Conservation (phyloP, 2,329 filamentous ascomycete species). For the Calonectria hawksworthii region DNA sequence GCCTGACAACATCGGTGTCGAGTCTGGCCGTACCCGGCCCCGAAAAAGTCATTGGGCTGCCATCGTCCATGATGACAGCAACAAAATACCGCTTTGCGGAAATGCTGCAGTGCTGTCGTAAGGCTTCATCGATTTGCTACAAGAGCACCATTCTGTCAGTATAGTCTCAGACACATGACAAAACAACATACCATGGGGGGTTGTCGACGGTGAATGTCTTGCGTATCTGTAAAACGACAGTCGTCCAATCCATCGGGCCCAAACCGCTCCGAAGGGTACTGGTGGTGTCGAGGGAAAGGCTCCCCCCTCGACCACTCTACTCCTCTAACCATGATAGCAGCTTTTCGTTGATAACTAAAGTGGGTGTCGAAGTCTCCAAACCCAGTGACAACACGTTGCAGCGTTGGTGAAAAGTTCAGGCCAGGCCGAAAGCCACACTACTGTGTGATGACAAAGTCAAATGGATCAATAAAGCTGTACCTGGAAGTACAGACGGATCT, state of each 20-base stretch:
- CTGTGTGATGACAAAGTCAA: neutral
- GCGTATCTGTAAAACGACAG: conserved; percentile 51
- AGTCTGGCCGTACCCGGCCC: conserved; percentile 56
- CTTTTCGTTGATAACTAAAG: neutral
- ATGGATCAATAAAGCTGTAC: neutral
- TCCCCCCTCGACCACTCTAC: conserved; percentile 56
- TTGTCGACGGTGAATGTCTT: conserved; percentile 53
- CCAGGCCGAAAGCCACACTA: neutral
- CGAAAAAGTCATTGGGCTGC: conserved; percentile 60
- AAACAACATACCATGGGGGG: conserved; percentile 54
- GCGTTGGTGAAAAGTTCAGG: neutral
- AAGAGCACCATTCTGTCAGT: conserved; percentile 26
- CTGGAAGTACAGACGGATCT: neutral
- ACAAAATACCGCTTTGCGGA: conserved; percentile 67
- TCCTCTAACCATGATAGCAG: conserved; percentile 54
- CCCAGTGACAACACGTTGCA: neutral
- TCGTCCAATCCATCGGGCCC: conserved; percentile 48
- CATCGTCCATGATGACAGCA: conserved; percentile 64
- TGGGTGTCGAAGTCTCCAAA: neutral
- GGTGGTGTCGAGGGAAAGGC: conserved; percentile 53
- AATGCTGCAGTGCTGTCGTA: conserved; percentile 67
- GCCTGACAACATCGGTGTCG: conserved; percentile 54
- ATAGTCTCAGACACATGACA: neutral
- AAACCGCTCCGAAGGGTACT: conserved; percentile 50
- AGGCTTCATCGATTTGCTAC: conserved; percentile 65